Conservation (phyloP, 164 flowering plant genomes). For the Berberis vulgaris region DNA sequence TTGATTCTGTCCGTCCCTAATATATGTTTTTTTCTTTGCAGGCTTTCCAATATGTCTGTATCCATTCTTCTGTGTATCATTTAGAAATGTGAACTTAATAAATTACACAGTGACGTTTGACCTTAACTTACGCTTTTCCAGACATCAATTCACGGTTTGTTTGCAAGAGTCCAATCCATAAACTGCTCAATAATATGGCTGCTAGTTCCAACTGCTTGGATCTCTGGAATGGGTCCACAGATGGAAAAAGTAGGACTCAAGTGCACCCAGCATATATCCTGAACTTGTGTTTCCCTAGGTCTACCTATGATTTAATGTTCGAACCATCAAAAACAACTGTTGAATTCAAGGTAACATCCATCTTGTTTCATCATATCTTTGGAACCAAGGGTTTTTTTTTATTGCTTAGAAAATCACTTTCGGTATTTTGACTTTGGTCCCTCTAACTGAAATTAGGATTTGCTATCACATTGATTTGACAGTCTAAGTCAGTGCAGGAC, state of each 20-base stretch:
- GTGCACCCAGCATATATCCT: conserved; percentile 48
- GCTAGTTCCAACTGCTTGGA: conserved; percentile 25
- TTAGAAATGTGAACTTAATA: not conserved
- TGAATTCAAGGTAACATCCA: conserved; percentile 67
- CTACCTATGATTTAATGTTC: conserved; percentile 61
- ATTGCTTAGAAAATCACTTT: not conserved
- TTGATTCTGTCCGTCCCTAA: conserved; percentile 15
- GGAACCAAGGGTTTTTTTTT: not conserved
- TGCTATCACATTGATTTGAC: not conserved
- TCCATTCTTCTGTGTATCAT: conserved; percentile 30
- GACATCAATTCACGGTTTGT: conserved; percentile 76
- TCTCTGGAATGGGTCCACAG: conserved; percentile 20
- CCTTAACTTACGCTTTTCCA: conserved; percentile 31
- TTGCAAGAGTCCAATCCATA: conserved; percentile 74
- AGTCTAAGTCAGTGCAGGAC: too few relatives aligned
- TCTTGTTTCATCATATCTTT: not conserved
- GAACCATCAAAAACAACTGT: conserved; percentile 70
- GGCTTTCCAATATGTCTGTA: conserved; percentile 92
- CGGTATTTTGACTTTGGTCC: not conserved
- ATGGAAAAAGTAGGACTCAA: conserved; percentile 42
- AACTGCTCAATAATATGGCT: conserved; percentile 59
- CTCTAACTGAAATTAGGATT: not conserved
- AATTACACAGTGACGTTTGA: conserved; percentile 10
- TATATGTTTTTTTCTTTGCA: conserved; percentile 29
- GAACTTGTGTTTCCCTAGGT: conserved; percentile 58